Evolutionary conservation across 345 rosid species (phyloP), one percentile per base, ranked within the genome.

Genomic region (Ceriops zippeliana): DNA sequence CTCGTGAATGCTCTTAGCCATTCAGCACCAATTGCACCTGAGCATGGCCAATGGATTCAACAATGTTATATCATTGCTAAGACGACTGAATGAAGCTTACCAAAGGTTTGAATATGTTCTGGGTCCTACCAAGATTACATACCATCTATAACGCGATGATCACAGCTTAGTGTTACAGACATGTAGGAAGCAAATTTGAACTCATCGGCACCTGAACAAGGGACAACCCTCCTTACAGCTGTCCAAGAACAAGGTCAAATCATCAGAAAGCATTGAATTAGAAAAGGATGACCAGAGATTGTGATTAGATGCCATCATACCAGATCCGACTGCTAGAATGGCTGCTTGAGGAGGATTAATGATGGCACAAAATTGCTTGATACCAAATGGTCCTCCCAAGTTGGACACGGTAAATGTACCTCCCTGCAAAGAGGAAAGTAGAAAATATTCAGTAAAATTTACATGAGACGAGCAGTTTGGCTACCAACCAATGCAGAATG

Each of bases 61-160:
- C 5, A 34, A 20, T 35, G 65, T 64, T 27, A 38, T 20, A 46
- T 53, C 63, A 65, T 54, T 46, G n/a, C 28, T 57, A 21, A 42
- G 30, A 26, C 4, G 22, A 60, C 5, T 6, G 53, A 58, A 27
- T 2, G 28, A 28, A 58, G 61, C 22, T 73, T 21, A 28, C 38
- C 30, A 58, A 1, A 1, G 27, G 4, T 60, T 20, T 30, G 28
- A 58, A 32, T 15, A 7, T 9, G 31, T 27, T 24, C 32, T 35
- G 30, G 24, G 63, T 37, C 57, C 37, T 70, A 2, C 19, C 49
- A 42, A 15, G 49, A 13, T 3, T 42, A 53, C 82, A 6, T 77
- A 91, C 97, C 97, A 78, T 95, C 98, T n/a, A 91, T 87, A 19
- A 91, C 98, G 57, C 97, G 99, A 72, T 95, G 99, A 80, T 95